These are phyloP conservation scores for Penicillium crystallinum DNA, from an alignment of 495 filamentous ascomycete species.

Conservation along the genomic window DNA sequence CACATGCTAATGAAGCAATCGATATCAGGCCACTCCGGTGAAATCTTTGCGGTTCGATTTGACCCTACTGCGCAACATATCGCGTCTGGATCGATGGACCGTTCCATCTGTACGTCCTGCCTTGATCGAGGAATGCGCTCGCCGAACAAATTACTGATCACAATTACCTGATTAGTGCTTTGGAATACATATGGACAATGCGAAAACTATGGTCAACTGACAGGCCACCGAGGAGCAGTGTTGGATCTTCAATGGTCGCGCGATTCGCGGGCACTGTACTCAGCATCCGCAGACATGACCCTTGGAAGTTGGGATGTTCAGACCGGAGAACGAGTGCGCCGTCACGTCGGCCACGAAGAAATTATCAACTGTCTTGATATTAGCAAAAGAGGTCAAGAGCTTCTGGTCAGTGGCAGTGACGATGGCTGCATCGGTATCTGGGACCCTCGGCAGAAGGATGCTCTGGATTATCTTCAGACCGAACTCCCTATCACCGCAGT, in stretches of 20 bases:
- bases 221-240: slow-evolving; percentile 82
- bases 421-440: slow-evolving; percentile 94
- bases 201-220: slow-evolving; percentile 85
- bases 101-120: slow-evolving; percentile 70
- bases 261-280: slow-evolving; percentile 85
- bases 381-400: slow-evolving; percentile 79
- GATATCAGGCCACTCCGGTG: slow-evolving; percentile 59
- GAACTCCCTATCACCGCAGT: slow-evolving; percentile 92
- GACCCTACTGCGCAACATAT: slow-evolving; percentile 82
- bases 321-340: slow-evolving; percentile 77
- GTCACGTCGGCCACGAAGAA: slow-evolving; percentile 91
- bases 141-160: slow-evolving; percentile 1
- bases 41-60: slow-evolving; percentile 89
- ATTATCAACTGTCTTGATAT: slow-evolving; percentile 87
- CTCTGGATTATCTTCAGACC: slow-evolving; percentile 80
- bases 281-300: slow-evolving; percentile 87
- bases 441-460: slow-evolving; percentile 91
- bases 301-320: slow-evolving; percentile 94
- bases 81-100: slow-evolving; percentile 93
- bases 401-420: slow-evolving; percentile 83
- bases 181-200: slow-evolving; percentile 91
- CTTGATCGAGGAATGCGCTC: neutral
- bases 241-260: slow-evolving; percentile 95
- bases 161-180: slow-evolving; percentile 53
- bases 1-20: slow-evolving; percentile 8